Conservation (phyloP, 164 flowering plant species). For the Magnolia changhungtana region DNA sequence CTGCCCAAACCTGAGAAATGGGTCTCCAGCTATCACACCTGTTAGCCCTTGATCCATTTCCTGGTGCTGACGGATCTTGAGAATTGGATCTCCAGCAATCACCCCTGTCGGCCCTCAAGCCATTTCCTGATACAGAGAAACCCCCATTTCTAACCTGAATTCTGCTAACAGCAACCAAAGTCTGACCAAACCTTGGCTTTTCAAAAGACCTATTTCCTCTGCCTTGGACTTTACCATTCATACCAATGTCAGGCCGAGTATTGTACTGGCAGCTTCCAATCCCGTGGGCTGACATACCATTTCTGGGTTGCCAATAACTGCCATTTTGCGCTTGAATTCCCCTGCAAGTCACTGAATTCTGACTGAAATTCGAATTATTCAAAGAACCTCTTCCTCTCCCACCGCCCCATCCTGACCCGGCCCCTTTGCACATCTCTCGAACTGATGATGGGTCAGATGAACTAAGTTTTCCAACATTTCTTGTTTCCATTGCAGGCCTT, state of each 20-base stretch:
- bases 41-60: not conserved
- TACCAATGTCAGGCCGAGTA: not conserved
- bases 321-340: not conserved
- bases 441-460: not conserved
- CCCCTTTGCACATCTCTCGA: not conserved
- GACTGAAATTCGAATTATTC: not conserved
- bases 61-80: too few relatives aligned
- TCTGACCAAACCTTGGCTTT: not conserved
- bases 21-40: not conserved
- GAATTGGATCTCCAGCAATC: not conserved
- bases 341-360: not conserved
- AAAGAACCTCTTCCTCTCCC: conserved; percentile 3
- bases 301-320: not conserved
- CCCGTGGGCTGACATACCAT: not conserved
- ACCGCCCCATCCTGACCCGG: conserved; percentile 8
- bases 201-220: not conserved
- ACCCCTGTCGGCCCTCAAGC: not conserved
- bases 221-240: not conserved
- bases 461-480: too few relatives aligned
- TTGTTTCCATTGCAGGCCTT: not conserved
- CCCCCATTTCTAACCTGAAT: not conserved
- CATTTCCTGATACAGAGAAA: not conserved
- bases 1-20: too few relatives aligned
- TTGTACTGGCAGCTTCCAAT: not conserved
- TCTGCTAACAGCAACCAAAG: not conserved